Conservation (phyloP, 2,329 filamentous ascomycete genomes). For the Cordyceps fumosorosea region DNA sequence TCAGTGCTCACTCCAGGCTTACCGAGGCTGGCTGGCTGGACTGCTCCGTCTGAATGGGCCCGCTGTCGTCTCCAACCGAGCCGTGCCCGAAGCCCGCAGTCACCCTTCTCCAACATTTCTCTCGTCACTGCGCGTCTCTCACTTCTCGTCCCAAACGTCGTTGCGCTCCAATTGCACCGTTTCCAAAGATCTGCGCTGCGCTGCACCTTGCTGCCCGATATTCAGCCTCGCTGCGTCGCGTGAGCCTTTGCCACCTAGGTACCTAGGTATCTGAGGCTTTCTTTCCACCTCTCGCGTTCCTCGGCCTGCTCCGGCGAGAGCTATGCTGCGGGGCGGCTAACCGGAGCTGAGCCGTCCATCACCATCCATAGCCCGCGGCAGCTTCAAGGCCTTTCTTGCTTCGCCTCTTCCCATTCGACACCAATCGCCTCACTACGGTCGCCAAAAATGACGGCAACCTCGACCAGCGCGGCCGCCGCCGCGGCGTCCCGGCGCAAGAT, state of each 20-base stretch:
- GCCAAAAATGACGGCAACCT: conserved; percentile 15
- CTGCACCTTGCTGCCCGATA: background rate
- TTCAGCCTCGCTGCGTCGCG: background rate
- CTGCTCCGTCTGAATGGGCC: background rate
- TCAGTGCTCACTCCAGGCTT: background rate
- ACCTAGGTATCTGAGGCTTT: no score
- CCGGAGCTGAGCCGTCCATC: conserved; percentile 11
- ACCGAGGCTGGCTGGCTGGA: background rate
- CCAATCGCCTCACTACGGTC: conserved; percentile 5
- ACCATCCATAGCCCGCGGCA: background rate
- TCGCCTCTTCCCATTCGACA: background rate
- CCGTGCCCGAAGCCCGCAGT: background rate
- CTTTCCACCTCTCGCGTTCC: background rate
- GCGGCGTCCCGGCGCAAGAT: conserved; percentile 33
- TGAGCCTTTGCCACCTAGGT: background rate
- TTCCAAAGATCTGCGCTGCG: background rate
- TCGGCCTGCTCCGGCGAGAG: conserved; percentile 11
- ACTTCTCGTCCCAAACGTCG: background rate
- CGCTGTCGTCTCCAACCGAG: conserved; percentile 11
- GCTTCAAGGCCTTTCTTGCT: background rate
- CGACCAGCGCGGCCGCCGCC: conserved; percentile 20
- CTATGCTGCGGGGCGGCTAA: conserved; percentile 12
- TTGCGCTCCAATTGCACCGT: background rate
- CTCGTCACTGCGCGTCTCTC: background rate
- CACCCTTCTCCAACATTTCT: background rate